Conservation (phyloP, 2,329 filamentous ascomycete genomes). For the Aspergillus novoparasiticus region DNA sequence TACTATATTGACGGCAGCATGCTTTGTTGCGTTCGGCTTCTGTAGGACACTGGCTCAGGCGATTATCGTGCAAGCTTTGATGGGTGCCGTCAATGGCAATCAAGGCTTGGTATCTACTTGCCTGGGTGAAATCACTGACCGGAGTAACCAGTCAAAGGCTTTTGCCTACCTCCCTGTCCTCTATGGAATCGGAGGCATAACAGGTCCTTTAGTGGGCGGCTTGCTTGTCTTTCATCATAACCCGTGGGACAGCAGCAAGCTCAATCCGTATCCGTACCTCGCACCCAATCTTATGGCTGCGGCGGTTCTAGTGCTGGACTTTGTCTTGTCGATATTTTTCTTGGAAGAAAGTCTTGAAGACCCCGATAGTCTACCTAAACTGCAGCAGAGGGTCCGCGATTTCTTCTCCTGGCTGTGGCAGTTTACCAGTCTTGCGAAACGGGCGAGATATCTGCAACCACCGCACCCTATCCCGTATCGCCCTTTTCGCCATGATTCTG, state of each 20-base stretch:
- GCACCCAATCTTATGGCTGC: slow-evolving; percentile 81
- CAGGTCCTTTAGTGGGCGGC: slow-evolving; percentile 88
- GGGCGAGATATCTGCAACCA: slow-evolving; percentile 61
- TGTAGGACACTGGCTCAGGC: slow-evolving; percentile 82
- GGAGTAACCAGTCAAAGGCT: slow-evolving; percentile 88
- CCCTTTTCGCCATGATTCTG: slow-evolving; percentile 27
- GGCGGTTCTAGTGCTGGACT: slow-evolving; percentile 68
- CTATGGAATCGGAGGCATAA: slow-evolving; percentile 93
- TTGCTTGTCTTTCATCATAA: slow-evolving; percentile 70
- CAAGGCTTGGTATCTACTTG: slow-evolving; percentile 92
- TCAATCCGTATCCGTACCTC: slow-evolving; percentile 75
- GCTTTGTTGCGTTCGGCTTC: slow-evolving; percentile 86
- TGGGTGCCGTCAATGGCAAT: slow-evolving; percentile 94
- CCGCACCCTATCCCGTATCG: slow-evolving; percentile 30
- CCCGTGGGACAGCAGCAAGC: slow-evolving; percentile 54
- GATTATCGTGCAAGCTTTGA: slow-evolving; percentile 79
- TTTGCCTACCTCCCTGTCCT: slow-evolving; percentile 95
- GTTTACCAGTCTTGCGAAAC: slow-evolving; percentile 59
- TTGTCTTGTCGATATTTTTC: slow-evolving; percentile 74
- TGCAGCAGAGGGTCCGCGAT: slow-evolving; percentile 60
- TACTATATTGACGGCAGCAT: slow-evolving; percentile 77
- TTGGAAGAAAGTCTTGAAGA: slow-evolving; percentile 84
- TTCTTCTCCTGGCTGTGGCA: slow-evolving; percentile 72
- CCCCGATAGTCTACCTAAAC: slow-evolving; percentile 61
- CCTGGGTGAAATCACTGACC: slow-evolving; percentile 90